Percentiles rank a stretch among this genome's conserved stretches.
phyloP scores from a whole-genome alignment of 2,329 filamentous ascomycete species.

The Cladophialophora psammophila region DNA sequence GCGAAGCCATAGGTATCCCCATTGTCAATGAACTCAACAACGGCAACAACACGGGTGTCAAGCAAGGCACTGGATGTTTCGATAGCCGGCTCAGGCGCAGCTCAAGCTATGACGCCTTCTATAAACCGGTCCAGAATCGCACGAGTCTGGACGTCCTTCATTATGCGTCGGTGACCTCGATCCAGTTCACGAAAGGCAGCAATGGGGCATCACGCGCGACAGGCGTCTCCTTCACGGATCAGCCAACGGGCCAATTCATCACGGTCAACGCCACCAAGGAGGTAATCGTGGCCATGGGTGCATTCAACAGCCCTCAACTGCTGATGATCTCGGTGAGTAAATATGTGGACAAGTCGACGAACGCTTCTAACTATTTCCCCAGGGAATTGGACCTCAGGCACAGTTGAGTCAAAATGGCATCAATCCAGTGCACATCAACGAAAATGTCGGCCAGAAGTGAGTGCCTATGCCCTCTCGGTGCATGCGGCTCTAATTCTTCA shows the following conservation, averaged over 20 bases:
- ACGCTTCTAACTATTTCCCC: neutral
- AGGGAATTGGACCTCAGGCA: conserved; percentile 51
- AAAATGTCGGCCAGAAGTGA: conserved; percentile 45
- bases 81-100: conserved; percentile 43
- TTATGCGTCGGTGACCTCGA: conserved; percentile 43
- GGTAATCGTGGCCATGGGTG: conserved; percentile 50
- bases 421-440: conserved; percentile 42
- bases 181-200: conserved; percentile 34
- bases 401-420: conserved; percentile 53
- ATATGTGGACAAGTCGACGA: neutral
- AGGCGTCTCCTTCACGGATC: conserved; percentile 21
- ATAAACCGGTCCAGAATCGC: conserved; percentile 42
- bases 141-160: conserved; percentile 44
- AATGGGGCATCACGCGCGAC: conserved; percentile 23
- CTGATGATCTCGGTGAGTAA: conserved; percentile 46
- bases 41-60: conserved; percentile 44
- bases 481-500: neutral
- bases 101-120: conserved; percentile 46
- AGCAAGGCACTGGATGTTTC: conserved; percentile 40
- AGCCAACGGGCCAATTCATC: conserved; percentile 30
- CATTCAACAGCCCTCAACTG: conserved; percentile 49
- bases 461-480: conserved; percentile 9
- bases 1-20: conserved; percentile 43
- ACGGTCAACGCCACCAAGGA: conserved; percentile 42
- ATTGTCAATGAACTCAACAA: conserved; percentile 46